These are phyloP conservation scores for Bipolaris sorokiniana DNA, from an alignment of 2,329 filamentous ascomycete genomes.

Conservation along the genomic window DNA sequence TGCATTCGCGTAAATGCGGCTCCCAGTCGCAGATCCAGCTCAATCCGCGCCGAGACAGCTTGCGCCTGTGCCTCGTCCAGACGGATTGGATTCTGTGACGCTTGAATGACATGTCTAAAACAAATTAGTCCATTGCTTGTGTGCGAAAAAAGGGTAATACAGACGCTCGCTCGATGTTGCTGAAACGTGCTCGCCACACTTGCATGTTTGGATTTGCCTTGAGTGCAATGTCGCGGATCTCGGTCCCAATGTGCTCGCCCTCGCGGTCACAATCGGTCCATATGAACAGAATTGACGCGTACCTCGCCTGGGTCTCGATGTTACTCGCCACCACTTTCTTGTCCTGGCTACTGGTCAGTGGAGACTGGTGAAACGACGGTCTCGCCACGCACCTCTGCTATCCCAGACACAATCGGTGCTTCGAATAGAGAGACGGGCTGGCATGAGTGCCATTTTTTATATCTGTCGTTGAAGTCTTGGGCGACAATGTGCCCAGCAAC, in stretches of 20 bases:
- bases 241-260: conserved; percentile 92
- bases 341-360: conserved; percentile 59
- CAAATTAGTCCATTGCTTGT: background rate
- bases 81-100: conserved; percentile 75
- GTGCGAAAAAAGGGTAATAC: conserved; percentile 38
- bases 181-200: conserved; percentile 87
- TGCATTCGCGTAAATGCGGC: conserved; percentile 91
- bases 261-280: conserved; percentile 99
- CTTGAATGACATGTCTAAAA: conserved; percentile 79
- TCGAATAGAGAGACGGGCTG: conserved; percentile 81
- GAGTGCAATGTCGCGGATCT: conserved; percentile 82
- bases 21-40: conserved; percentile 89
- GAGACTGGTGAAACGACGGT: background rate
- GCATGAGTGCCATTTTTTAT: conserved; percentile 81
- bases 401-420: conserved; percentile 72
- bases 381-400: conserved; percentile 64
- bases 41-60: conserved; percentile 86
- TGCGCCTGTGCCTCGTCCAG: conserved; percentile 86
- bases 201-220: conserved; percentile 75
- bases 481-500: conserved; percentile 86
- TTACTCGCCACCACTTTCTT: conserved; percentile 84
- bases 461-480: conserved; percentile 76
- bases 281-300: conserved; percentile 80
- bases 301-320: conserved; percentile 77
- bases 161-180: conserved; percentile 90